These are phyloP conservation scores for Botryotinia globosa DNA, from an alignment of 2,329 filamentous ascomycete genomes.

Conservation along the genomic window DNA sequence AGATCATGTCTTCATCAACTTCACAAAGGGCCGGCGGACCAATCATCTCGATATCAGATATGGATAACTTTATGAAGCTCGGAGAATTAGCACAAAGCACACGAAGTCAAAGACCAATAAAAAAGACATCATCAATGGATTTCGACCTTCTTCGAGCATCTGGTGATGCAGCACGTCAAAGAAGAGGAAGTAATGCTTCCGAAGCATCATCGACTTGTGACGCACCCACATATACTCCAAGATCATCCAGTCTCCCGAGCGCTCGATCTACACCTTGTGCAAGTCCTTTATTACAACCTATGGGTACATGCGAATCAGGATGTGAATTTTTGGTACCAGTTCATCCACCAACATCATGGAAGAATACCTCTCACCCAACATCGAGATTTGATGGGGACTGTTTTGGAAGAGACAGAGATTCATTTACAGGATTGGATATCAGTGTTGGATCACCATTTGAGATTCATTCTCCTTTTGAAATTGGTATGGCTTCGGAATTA, in stretches of 20 bases:
- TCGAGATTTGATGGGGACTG: neutral
- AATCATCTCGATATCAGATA: constrained; percentile 20
- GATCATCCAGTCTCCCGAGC: constrained; percentile 2
- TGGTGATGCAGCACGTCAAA: constrained; percentile 15
- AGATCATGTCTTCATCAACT: neutral
- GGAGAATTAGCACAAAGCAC: constrained; percentile 18
- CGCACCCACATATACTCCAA: neutral
- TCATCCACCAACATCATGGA: neutral
- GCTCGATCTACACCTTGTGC: neutral
- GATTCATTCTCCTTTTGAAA: constrained; percentile 5
- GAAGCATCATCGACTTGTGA: constrained; percentile 2
- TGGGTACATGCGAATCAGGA: neutral
- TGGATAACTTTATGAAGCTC: constrained; percentile 16
- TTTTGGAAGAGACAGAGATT: neutral
- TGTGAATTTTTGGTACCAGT: neutral
- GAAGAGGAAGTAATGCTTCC: constrained; percentile 7
- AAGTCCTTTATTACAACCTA: neutral
- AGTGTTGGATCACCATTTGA: constrained; percentile 15
- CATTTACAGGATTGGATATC: neutral
- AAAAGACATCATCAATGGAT: constrained; percentile 18
- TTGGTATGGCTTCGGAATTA: constrained; percentile 4
- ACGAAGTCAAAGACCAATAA: constrained; percentile 15
- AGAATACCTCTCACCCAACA: neutral
- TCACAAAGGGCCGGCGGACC: constrained; percentile 12
- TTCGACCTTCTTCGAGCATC: constrained; percentile 18